Evolutionary conservation across 1,139 yeast species (phyloP).

Genomic region (Taiozyma sp.): DNA sequence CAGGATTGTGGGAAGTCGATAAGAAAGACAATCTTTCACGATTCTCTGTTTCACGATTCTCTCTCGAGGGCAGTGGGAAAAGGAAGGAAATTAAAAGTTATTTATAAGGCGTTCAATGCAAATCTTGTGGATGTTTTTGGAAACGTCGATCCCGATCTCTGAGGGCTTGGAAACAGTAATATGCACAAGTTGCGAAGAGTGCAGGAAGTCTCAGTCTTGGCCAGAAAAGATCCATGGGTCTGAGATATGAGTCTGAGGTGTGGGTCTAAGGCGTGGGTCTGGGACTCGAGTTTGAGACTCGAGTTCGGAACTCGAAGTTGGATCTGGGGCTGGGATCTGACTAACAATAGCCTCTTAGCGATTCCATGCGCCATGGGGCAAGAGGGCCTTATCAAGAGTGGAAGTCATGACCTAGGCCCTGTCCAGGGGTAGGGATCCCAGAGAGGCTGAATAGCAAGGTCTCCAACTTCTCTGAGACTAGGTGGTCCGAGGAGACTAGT

Average conservation of each 20-base stretch:
- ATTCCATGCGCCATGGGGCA: too few species aligned
- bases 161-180: background rate
- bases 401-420: too few species aligned
- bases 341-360: too few species aligned
- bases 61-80: background rate
- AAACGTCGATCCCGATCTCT: background rate
- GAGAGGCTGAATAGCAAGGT: background rate
- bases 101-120: background rate
- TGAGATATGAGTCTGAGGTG: background rate
- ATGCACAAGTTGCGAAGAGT: background rate
- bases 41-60: background rate
- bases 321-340: too few species aligned
- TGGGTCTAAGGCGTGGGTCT: background rate
- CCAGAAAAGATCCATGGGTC: background rate
- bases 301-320: background rate
- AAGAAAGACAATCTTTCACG: background rate
- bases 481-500: background rate
- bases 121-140: background rate
- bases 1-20: background rate
- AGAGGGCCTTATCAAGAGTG: too few species aligned
- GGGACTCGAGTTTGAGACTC: too few species aligned
- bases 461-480: background rate
- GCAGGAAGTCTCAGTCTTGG: background rate
- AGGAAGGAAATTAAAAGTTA: background rate
- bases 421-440: background rate